phyloP scores from a whole-genome alignment of 2,329 filamentous ascomycete species.

The Teratosphaeria viscida region DNA sequence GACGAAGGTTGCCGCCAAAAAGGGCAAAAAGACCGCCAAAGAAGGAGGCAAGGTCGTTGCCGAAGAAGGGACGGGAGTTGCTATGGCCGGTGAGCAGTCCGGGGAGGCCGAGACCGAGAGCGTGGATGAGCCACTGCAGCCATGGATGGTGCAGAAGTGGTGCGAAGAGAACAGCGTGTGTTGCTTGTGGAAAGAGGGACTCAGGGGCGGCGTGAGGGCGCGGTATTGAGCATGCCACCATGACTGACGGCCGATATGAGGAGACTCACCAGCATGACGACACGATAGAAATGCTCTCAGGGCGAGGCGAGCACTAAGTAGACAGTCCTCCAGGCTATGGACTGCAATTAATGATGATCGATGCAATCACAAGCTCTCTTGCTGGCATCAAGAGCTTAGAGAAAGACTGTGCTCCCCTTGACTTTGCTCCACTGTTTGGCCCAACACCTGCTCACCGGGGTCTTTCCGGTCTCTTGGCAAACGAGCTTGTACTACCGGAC shows the following conservation, averaged over 20 bases:
- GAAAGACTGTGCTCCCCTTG: neutral
- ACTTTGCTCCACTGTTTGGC: neutral
- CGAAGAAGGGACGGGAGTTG: neutral
- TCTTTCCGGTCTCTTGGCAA: neutral
- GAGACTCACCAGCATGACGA: neutral
- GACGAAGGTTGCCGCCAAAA: conserved; percentile 35
- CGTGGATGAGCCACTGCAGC: conserved; percentile 23
- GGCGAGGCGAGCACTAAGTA: neutral
- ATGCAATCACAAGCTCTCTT: too few relatives aligned
- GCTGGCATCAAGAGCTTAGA: neutral
- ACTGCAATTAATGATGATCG: neutral
- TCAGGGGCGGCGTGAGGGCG: conserved; percentile 26
- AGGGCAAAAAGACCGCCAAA: conserved; percentile 8
- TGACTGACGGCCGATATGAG: neutral
- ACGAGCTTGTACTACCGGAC: neutral
- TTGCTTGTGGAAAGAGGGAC: conserved; percentile 57
- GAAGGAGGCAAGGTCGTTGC: neutral
- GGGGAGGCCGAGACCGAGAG: conserved; percentile 10
- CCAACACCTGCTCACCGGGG: neutral
- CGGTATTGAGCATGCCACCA: conserved; percentile 15
- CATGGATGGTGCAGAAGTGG: conserved; percentile 70
- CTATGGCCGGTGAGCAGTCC: conserved; percentile 1
- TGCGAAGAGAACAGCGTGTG: conserved; percentile 81
- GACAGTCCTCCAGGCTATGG: neutral
- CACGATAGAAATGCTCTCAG: neutral